Evolutionary conservation across 2,329 filamentous ascomycete species (phyloP).

Genomic region (Monosporascus ibericus): DNA sequence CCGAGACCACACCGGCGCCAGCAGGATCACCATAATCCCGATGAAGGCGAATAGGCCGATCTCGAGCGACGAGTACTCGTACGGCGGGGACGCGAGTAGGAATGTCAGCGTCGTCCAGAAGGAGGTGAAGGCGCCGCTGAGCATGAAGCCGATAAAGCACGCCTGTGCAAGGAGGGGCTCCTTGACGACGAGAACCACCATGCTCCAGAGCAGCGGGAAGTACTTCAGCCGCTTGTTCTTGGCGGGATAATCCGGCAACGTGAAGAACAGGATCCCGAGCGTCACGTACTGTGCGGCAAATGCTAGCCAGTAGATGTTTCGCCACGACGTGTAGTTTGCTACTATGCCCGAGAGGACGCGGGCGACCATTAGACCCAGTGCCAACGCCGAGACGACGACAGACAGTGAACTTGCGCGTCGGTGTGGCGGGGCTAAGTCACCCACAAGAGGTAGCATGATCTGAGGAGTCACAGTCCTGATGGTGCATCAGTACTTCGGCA

Average conservation of each 20-base stretch:
- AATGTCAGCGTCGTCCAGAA: conserved; percentile 76
- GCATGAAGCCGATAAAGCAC: conserved; percentile 33
- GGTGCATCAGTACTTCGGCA: conserved; percentile 27
- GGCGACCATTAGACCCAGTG: conserved; percentile 60
- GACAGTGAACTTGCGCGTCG: conserved; percentile 57
- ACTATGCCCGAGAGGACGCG: conserved; percentile 65
- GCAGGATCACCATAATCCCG: conserved; percentile 61
- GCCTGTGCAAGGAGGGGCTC: conserved; percentile 59
- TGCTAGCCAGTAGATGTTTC: conserved; percentile 62
- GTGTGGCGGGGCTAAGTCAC: conserved; percentile 58
- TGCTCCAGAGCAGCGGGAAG: conserved; percentile 52
- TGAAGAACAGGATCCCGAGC: conserved; percentile 54
- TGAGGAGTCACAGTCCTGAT: conserved; percentile 32
- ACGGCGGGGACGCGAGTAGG: conserved; percentile 64
- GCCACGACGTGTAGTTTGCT: conserved; percentile 59
- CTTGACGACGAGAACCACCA: conserved; percentile 49
- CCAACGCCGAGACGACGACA: conserved; percentile 59
- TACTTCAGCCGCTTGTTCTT: conserved; percentile 58
- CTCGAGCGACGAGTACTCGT: conserved; percentile 57
- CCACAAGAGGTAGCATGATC: conserved; percentile 65
- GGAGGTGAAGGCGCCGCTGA: conserved; percentile 52
- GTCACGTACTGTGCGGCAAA: conserved; percentile 60
- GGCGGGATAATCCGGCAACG: conserved; percentile 64
- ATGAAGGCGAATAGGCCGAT: conserved; percentile 78
- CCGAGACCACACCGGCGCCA: conserved; percentile 64